These are phyloP conservation scores for Pseudogymnoascus sp. DNA, from an alignment of 2,329 filamentous ascomycete genomes.

Conservation along the genomic window DNA sequence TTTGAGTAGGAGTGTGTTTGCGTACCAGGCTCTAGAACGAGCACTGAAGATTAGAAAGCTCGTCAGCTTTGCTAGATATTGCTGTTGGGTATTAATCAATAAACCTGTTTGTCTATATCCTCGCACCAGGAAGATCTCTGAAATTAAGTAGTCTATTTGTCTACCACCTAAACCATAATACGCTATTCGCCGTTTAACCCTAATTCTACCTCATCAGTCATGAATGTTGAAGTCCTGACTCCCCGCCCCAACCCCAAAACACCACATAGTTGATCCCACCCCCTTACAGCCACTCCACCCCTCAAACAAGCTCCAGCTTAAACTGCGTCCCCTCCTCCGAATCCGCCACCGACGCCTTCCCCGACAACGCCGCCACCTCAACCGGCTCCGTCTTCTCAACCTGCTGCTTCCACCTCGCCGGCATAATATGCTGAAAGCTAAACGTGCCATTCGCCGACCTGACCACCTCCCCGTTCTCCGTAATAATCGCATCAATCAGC, in stretches of 20 bases:
- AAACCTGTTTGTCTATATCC: background rate
- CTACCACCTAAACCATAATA: background rate
- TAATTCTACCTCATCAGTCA: background rate
- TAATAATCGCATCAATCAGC: conserved; percentile 89
- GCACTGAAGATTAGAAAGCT: background rate
- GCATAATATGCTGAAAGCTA: conserved; percentile 48
- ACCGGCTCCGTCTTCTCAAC: conserved; percentile 15
- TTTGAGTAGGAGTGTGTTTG: background rate
- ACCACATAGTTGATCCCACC: background rate
- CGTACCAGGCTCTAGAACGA: background rate
- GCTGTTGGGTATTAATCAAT: conserved; percentile 1
- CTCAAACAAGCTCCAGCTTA: conserved; percentile 14
- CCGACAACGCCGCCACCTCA: background rate
- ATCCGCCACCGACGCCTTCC: background rate
- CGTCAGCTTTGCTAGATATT: background rate
- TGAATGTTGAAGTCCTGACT: conserved; percentile 4
- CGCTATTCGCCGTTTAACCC: background rate
- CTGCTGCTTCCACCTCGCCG: conserved; percentile 40
- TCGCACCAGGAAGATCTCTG: background rate
- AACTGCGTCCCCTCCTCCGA: conserved; percentile 18
- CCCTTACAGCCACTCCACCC: background rate
- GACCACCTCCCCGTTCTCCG: conserved; percentile 78
- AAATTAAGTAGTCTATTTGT: conserved; percentile 7
- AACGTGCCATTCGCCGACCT: conserved; percentile 66
- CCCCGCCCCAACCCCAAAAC: background rate